Evolutionary conservation across 2,329 filamentous ascomycete genomes (phyloP).

Genomic region (Ophiostoma himal-ulmi): DNA sequence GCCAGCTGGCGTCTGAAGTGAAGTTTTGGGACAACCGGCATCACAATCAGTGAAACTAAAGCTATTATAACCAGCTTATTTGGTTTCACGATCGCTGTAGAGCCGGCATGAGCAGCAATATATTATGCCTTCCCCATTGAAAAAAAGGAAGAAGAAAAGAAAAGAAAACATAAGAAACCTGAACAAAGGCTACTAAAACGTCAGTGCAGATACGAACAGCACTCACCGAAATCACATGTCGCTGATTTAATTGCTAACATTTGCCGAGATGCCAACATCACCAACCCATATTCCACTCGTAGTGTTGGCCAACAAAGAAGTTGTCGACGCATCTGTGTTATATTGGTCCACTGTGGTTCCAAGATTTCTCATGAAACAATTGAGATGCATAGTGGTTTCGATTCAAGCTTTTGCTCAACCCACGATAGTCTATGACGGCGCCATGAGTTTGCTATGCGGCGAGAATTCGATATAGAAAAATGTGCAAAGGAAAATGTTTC

Average conservation of each 20-base stretch:
- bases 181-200: neutral
- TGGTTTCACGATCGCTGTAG: neutral
- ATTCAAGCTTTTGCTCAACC: neutral
- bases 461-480: neutral
- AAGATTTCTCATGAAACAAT: neutral
- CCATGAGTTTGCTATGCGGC: neutral
- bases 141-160: neutral
- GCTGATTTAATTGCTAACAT: neutral
- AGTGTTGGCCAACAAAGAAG: neutral
- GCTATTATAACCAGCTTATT: neutral
- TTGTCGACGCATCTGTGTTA: neutral
- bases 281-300: neutral
- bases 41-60: neutral
- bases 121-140: neutral
- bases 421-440: neutral
- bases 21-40: neutral
- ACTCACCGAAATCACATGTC: neutral
- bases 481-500: neutral
- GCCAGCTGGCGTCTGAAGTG: neutral
- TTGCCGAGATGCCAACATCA: neutral
- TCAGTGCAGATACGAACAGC: neutral
- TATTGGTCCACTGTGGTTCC: neutral
- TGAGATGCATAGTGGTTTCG: neutral
- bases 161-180: neutral
- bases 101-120: too few species aligned